Percentiles rank a stretch among this genome's conserved stretches.
Conservation (phyloP, 176 grass and related monocot species). For the Eragrostis curvula region DNA sequence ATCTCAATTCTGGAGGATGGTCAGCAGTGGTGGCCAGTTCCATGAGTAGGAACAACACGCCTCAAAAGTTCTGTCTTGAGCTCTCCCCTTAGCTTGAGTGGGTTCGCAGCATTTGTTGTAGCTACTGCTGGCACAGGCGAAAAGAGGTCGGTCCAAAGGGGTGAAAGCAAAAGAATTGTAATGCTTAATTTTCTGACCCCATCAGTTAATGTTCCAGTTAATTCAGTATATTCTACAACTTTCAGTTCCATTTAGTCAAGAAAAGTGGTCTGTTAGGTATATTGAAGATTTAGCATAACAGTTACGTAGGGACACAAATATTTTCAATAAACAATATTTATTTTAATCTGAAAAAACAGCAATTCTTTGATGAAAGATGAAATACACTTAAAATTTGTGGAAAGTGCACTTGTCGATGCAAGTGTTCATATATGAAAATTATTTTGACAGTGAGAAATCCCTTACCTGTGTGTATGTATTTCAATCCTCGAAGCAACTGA, state of each 20-base stretch:
- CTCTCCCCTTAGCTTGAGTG: neutral
- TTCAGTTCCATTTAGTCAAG: neutral
- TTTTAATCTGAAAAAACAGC: neutral
- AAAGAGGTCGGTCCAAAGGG: neutral
- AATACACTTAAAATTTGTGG: neutral
- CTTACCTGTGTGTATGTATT: conserved; percentile 82
- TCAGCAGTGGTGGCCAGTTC: neutral
- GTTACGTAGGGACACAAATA: neutral
- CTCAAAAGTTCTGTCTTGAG: neutral
- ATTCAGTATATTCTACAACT: neutral
- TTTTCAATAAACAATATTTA: neutral
- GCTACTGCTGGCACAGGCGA: neutral
- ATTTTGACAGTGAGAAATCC: neutral
- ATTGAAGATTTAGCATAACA: neutral
- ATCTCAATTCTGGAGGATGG: neutral
- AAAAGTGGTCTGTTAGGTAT: neutral
- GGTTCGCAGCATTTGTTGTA: neutral
- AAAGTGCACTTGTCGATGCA: neutral
- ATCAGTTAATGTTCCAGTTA: neutral
- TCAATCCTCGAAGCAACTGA: conserved; percentile 77
- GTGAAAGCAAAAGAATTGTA: neutral
- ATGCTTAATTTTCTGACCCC: neutral
- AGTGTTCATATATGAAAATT: neutral
- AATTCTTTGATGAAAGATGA: neutral
- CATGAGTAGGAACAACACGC: neutral